Evolutionary conservation across 2,329 filamentous ascomycete genomes (phyloP).

Genomic region (Aspergillus japonicus): DNA sequence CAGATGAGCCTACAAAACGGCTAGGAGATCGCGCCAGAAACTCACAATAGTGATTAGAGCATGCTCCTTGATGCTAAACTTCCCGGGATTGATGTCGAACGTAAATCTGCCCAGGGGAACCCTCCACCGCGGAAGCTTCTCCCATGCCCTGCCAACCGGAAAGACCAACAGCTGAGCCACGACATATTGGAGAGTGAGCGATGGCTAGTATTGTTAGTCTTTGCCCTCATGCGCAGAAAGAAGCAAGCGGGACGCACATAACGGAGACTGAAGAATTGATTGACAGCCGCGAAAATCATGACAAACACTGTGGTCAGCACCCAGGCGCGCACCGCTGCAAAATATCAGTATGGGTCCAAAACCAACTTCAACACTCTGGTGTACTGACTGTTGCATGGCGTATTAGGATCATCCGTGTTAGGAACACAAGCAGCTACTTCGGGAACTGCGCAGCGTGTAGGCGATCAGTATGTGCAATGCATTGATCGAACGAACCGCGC

Average conservation of each 20-base stretch:
- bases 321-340: slow-evolving; percentile 32
- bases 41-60: slow-evolving; percentile 26
- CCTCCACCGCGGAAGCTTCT: slow-evolving; percentile 25
- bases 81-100: slow-evolving; percentile 24
- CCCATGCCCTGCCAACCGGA: slow-evolving; percentile 23
- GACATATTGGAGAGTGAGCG: slow-evolving; percentile 24
- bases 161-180: slow-evolving; percentile 24
- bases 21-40: neutral
- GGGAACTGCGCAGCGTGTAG: slow-evolving; percentile 27
- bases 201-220: slow-evolving; percentile 14
- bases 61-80: slow-evolving; percentile 25
- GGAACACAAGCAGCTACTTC: slow-evolving; percentile 40
- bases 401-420: slow-evolving; percentile 35
- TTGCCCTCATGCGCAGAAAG: neutral
- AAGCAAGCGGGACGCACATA: slow-evolving; percentile 17
- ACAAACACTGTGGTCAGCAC: slow-evolving; percentile 27
- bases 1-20: too few species aligned
- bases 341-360: neutral
- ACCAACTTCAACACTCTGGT: neutral
- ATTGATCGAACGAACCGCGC: neutral
- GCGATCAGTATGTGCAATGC: neutral
- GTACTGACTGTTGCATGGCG: slow-evolving; percentile 33
- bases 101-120: slow-evolving; percentile 20
- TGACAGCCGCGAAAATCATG: slow-evolving; percentile 25
- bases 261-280: slow-evolving; percentile 27